Evolutionary conservation across 129 eudicot species (phyloP).

Genomic region (Flaveria bidentis): DNA sequence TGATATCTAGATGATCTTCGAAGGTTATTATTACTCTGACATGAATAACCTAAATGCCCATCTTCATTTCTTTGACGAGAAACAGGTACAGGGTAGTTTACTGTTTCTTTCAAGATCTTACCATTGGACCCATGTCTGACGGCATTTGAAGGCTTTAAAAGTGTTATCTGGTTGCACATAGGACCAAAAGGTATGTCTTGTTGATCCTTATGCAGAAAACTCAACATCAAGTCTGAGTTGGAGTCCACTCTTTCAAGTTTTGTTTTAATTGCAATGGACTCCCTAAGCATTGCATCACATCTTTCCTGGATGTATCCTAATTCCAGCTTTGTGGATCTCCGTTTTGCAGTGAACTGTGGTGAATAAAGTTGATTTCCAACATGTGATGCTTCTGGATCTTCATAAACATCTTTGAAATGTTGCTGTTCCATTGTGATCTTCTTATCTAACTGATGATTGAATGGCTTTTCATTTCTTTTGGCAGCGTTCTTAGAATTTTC

Average conservation of each 20-base stretch:
- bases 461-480: conserved; percentile 30
- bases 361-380: conserved; percentile 37
- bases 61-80: conserved; percentile 38
- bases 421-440: conserved; percentile 46
- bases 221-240: conserved; percentile 56
- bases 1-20: conserved; percentile 34
- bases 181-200: conserved; percentile 45
- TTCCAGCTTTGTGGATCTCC: conserved; percentile 48
- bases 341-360: conserved; percentile 36
- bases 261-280: conserved; percentile 50
- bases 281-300: conserved; percentile 51
- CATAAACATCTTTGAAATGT: conserved; percentile 80
- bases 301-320: conserved; percentile 53
- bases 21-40: conserved; percentile 28
- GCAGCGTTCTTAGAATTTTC: conserved; percentile 39
- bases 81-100: conserved; percentile 37
- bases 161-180: conserved; percentile 47
- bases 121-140: conserved; percentile 43
- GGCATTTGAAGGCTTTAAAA: conserved; percentile 53
- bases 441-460: conserved; percentile 35
- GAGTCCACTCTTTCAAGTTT: conserved; percentile 52
- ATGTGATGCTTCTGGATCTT: conserved; percentile 71
- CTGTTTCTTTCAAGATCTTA: conserved; percentile 47
- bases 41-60: conserved; percentile 31
- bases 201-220: conserved; percentile 52